phyloP scores from a whole-genome alignment of 805 yeast species.

The Metschnikowia chrysomelidarum region DNA sequence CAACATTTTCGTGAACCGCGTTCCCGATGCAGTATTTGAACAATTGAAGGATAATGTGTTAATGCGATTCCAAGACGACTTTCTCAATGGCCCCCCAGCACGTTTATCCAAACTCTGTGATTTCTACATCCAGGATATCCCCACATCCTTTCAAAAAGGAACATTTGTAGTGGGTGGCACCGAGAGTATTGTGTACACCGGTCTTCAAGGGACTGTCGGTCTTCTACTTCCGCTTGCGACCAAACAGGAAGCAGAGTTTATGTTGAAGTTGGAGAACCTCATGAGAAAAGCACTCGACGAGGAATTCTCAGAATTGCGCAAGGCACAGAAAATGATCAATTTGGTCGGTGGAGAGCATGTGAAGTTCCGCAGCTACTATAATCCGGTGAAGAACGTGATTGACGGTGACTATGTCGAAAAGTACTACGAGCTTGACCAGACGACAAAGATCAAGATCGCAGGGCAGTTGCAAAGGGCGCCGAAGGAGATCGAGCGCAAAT shows the following conservation, averaged over 20 bases:
- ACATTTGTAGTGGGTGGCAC: slow-evolving; percentile 59
- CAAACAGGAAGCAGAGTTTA: slow-evolving; percentile 57
- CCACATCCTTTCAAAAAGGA: slow-evolving; percentile 57
- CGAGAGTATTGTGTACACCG: slow-evolving; percentile 66
- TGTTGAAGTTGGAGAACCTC: slow-evolving; percentile 51
- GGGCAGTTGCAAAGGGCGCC: slow-evolving; percentile 46
- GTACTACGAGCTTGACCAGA: slow-evolving; percentile 37
- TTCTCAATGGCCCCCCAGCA: slow-evolving; percentile 50
- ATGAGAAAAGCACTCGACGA: slow-evolving; percentile 33
- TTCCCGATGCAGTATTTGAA: slow-evolving; percentile 49
- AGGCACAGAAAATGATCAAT: slow-evolving; percentile 25
- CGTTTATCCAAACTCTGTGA: slow-evolving; percentile 54
- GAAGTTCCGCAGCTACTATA: slow-evolving; percentile 72
- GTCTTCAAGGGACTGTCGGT: slow-evolving; percentile 83
- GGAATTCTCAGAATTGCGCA: slow-evolving; percentile 26
- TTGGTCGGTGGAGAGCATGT: slow-evolving; percentile 67
- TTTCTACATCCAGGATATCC: slow-evolving; percentile 67
- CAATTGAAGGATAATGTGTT: slow-evolving; percentile 49
- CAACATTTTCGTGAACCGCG: slow-evolving; percentile 64
- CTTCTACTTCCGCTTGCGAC: slow-evolving; percentile 65
- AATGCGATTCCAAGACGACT: slow-evolving; percentile 28
- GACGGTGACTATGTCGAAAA: slow-evolving; percentile 87
- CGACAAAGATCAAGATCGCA: slow-evolving; percentile 37
- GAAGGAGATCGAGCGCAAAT: slow-evolving; percentile 48
- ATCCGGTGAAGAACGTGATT: slow-evolving; percentile 71